Base-by-base conservation (phyloP, 116 monocot genomes). In the Cymodocea nodosa region DNA sequence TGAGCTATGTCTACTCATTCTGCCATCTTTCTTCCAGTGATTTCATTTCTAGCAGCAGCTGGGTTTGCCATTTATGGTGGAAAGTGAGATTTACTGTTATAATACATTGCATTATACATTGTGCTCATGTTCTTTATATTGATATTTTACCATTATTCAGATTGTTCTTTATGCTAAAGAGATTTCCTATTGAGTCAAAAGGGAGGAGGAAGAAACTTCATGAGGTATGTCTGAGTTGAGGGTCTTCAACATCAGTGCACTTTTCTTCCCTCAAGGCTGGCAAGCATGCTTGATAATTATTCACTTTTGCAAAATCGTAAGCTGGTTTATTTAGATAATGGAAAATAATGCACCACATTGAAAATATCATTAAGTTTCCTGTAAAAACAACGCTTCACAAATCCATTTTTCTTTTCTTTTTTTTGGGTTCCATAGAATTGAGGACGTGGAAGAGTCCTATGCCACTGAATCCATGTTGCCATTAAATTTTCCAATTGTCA, bases 141-240 rank as follows among this genome's bases (percentile, higher is more conserved):
- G 35, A 59, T 36, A 40, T 52, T 5, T 54, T 68, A 9, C 35
- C 70, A 37, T 23, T 15, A 19, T 62, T 18, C 36, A 94, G 89
- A 70, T 71, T 94, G 57, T 89, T 89, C 64, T 63, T 79, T 30
- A 82, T 89, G 94, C 73, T 94, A 55, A 80, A 76, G 70, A 54
- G 74, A 54, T 89, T 94, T 60, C 94, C 89, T n/a, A 79, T 89
- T 50, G 94, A 89, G 58, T 94, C 89, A 12, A 89, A 80, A 39
- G 86, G 94, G 24, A 72, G 89, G 54, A 68, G 66, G 23, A 86
- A 94, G 66, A 94, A 94, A 66, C 71, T 94, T 63, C 80, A 73
- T 60, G 94, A 94, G 89, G 87, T 92, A 24, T 51, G 65, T 30
- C 44, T 19, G 25, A 59, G 25, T 30, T 30, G 30, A 30, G 30